Evolutionary conservation across 352 stramenopile species (phyloP), one percentile per base, ranked within the genome.

Genomic region (Phytophthora sp.): DNA sequence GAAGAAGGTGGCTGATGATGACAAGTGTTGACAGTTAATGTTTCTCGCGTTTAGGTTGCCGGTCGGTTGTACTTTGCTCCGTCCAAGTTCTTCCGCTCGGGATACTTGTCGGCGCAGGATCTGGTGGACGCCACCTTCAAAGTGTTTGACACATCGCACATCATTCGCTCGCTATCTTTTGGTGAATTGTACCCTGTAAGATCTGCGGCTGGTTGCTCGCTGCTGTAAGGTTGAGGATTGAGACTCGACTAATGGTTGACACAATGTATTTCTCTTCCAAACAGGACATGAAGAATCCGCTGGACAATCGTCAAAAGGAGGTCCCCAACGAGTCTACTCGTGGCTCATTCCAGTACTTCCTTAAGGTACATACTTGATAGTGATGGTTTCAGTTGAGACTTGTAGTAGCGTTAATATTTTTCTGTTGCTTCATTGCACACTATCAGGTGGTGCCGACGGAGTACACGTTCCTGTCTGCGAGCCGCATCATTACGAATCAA

Each of bases 361-460:
- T 95, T 30, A 92, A 94, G 77, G 88, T 90, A 35, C 44, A 24
- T 36, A 45, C 9, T 18, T 13, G 49, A 18, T 12, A 8, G 11
- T 26, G 38, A 45, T 26, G 2, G 13, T 41, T 20, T 5, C 4
- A 24, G 15, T 33, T 38, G 23, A 30, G 39, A 41, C 21, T 27
- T 27, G 38, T 44, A 6, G 42, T 7, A 36, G 8, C 24, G 38
- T 44, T 62, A 20, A 52, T 35, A 4, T 20, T 24, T 29, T 18
- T 50, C 27, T 26, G 0, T 42, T 44, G 36, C 31, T 41, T 4
- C 2, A 6, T 16, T 24, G n/a, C n/a, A 24, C 20, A 13, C 57
- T 62, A 16, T 66, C 69, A 99, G 85, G 86, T 99, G 39, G 96
- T 99, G 13, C 97, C 98, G 15, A 99, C 98, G 4, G 79, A 93